Evolutionary conservation across 257 asterid genomes (phyloP).

Genomic region (Vinca minor): DNA sequence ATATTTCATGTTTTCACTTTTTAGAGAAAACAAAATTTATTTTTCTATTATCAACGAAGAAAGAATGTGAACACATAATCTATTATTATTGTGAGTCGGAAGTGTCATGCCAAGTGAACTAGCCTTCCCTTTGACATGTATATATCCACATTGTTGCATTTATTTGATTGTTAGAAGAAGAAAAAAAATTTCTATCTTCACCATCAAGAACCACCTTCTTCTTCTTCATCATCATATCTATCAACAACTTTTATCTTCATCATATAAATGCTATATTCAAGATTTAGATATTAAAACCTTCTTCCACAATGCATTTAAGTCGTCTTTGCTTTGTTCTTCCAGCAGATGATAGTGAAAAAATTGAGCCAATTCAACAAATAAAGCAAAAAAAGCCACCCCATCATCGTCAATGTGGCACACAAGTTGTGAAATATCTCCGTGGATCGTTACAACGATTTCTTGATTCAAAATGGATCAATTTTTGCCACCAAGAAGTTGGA

Average conservation of each 20-base stretch:
- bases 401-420: constrained; percentile 30
- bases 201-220: neutral
- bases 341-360: constrained; percentile 28
- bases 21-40: too few species aligned
- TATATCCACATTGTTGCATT: constrained; percentile 8
- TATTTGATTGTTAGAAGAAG: neutral
- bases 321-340: constrained; percentile 62
- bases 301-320: constrained; percentile 50
- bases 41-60: too few species aligned
- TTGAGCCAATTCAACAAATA: constrained; percentile 10
- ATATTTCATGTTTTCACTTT: too few species aligned
- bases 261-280: constrained; percentile 2
- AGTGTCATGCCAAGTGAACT: too few species aligned
- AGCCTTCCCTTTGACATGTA: too few species aligned
- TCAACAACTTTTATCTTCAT: constrained; percentile 1
- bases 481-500: constrained; percentile 25
- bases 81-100: too few species aligned
- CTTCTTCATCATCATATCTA: too few species aligned
- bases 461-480: constrained; percentile 32
- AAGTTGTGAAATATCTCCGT: constrained; percentile 26
- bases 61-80: too few species aligned
- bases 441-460: constrained; percentile 29
- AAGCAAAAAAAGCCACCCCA: too few species aligned
- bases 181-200: neutral
- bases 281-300: neutral